phyloP scores from a whole-genome alignment of 177 flowering plant genomes.

The Vitis hybrid region DNA sequence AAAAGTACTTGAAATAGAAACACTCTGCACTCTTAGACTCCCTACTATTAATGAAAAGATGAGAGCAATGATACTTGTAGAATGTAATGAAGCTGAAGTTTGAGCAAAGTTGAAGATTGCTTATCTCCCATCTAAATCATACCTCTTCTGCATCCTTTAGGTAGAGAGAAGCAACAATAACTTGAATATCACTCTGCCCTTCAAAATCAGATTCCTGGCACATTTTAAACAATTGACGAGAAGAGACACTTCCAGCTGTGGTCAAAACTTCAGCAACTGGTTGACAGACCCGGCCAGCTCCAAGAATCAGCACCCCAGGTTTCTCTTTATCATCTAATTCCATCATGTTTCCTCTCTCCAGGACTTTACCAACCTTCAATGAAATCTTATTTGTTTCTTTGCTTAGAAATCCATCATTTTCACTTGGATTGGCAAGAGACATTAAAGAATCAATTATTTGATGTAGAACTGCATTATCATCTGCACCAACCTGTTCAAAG shows the following conservation, averaged over 20 bases:
- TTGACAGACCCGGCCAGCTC: slow-evolving; percentile 95
- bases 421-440: slow-evolving; percentile 59
- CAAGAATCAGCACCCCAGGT: slow-evolving; percentile 69
- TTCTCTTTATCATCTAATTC: slow-evolving; percentile 28
- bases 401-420: slow-evolving; percentile 20
- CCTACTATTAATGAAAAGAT: not conserved
- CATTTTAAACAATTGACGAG: slow-evolving; percentile 33
- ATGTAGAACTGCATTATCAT: slow-evolving; percentile 64
- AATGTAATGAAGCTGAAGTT: not conserved
- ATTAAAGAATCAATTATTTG: slow-evolving; percentile 83
- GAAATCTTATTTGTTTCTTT: slow-evolving; percentile 43
- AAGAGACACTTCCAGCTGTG: slow-evolving; percentile 48
- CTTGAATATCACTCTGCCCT: slow-evolving; percentile 50
- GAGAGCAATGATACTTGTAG: not conserved
- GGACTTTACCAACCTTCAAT: slow-evolving; percentile 57
- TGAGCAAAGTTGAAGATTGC: not conserved
- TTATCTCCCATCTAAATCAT: slow-evolving; percentile 13
- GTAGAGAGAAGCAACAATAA: slow-evolving; percentile 88
- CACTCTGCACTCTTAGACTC: not conserved
- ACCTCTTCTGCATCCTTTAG: slow-evolving; percentile 97
- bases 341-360: slow-evolving; percentile 31
- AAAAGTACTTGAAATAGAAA: too few species aligned
- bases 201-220: slow-evolving; percentile 28
- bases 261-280: slow-evolving; percentile 88
- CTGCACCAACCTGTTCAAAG: slow-evolving; percentile 76